Evolutionary conservation across 139 green algal genomes (phyloP).

Genomic region (Protoeuglena noctilucae): DNA sequence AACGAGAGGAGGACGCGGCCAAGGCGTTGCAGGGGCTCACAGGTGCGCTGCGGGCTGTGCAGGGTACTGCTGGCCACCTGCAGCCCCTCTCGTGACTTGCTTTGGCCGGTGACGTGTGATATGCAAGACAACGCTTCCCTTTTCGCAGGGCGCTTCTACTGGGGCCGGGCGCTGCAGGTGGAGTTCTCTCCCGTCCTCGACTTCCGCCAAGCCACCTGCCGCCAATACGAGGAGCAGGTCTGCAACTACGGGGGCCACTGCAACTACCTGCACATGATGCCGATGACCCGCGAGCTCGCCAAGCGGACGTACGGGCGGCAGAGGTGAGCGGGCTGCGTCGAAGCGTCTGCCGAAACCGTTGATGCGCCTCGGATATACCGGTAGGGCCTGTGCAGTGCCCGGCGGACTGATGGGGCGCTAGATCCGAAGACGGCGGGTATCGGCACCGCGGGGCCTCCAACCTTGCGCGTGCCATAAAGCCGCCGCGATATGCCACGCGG

Average conservation of each 20-base stretch:
- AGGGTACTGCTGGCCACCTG: not conserved
- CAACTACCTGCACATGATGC: conserved; percentile 99
- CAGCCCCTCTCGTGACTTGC: not conserved
- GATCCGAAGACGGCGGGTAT: no score
- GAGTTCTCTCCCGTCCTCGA: conserved; percentile 97
- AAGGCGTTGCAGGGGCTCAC: conserved; percentile 33
- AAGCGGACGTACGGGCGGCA: not conserved
- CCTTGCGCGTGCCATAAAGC: no score
- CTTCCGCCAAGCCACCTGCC: conserved; percentile 87
- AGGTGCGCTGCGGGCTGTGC: not conserved
- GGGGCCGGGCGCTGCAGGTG: conserved; percentile 65
- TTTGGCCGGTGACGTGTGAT: not conserved
- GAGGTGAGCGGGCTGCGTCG: no score
- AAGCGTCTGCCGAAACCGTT: no score
- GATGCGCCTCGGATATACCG: no score
- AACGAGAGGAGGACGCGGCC: conserved; percentile 67
- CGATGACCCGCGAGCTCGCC: conserved; percentile 29
- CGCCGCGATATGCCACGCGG: no score
- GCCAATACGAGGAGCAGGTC: conserved; percentile 95
- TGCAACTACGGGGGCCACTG: conserved; percentile 94
- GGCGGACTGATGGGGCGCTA: no score
- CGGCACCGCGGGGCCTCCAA: no score
- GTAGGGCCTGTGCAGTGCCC: no score
- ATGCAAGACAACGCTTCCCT: not conserved
- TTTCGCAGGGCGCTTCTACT: conserved; percentile 63